Base-by-base conservation (phyloP, 768 basidiomycete species). In the Astraeus odoratus region DNA sequence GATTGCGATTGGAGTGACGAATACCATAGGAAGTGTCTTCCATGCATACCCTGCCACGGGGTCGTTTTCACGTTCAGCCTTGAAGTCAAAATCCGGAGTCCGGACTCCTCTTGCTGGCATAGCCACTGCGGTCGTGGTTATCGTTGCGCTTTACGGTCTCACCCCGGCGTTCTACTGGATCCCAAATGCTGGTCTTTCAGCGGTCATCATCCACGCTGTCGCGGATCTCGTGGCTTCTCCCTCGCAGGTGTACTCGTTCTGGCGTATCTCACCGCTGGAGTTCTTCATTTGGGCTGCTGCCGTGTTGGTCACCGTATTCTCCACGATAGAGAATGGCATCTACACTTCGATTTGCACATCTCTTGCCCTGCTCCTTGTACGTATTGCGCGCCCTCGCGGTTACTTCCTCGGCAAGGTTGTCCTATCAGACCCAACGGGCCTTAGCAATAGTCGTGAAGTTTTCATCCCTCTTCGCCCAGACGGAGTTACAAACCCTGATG, bases 11-110 rank as follows among this genome's bases (percentile, higher is more conserved):
- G 95, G 95, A n/a, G 90, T 98, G 16, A 87, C 92, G 15, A 95
- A 95, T 64, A 88, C 88, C 1, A 58, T 96, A 51, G 95, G 95
- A 3, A 85, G 89, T 13, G 71, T 87, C 53, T 97, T 99, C 64
- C 77, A 67, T 42, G 95, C 93, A 0, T 98, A 96, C 63, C 94
- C 96, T 8, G 90, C 95, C 0, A 99, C 96, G 10, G 96, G 96
- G 2, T 97, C 94, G 1, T 99, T 99, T 77, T 96, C 94, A 30
- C 87, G 96, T n/a, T 88, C 93, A 3, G 96, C 96, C 2, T 72
- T 99, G 59, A 93, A 96, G 67, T 81, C 88, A 24, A 97, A 95
- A 65, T 94, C 90, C 0, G 96, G 96, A 39, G 95, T 98, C n/a
- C 80, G 95, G 42, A 98, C 96, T 2, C 96, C 96, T 7, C 74